Evolutionary conservation across 1,284 basidiomycete genomes (phyloP).

Genomic region (Cutaneotrichosporon cutaneum): DNA sequence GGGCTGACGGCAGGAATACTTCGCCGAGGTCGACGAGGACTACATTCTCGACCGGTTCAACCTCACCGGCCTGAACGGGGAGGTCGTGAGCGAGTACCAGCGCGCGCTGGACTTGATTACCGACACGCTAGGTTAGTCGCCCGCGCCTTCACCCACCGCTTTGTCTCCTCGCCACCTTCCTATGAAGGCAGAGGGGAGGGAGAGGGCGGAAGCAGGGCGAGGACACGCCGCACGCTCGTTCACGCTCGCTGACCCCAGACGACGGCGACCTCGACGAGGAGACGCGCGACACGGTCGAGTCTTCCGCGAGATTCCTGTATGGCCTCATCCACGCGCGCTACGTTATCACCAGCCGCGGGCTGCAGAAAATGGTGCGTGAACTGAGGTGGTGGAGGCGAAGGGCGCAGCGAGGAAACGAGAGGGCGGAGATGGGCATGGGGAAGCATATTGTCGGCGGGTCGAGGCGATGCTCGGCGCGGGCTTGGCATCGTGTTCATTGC

Average conservation of each 20-base stretch:
- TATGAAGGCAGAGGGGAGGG: not conserved
- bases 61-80: constrained; percentile 92
- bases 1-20: constrained; percentile 68
- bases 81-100: constrained; percentile 84
- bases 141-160: not conserved
- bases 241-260: constrained; percentile 37
- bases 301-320: constrained; percentile 84
- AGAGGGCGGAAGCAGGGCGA: no score
- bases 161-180: not conserved
- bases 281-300: constrained; percentile 64
- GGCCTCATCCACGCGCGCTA: constrained; percentile 95
- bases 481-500: no score
- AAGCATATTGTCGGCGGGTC: not conserved
- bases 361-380: constrained; percentile 86
- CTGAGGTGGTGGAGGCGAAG: no score
- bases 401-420: not conserved
- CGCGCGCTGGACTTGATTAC: constrained; percentile 95
- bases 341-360: constrained; percentile 88
- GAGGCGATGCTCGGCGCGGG: no score
- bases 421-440: not conserved
- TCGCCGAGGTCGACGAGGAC: constrained; percentile 98
- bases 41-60: constrained; percentile 99
- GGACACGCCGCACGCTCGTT: no score
- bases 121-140: constrained; percentile 68
- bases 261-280: constrained; percentile 57